Evolutionary conservation across 257 asterid genomes (phyloP).

Genomic region (Przewalskia tangutica): DNA sequence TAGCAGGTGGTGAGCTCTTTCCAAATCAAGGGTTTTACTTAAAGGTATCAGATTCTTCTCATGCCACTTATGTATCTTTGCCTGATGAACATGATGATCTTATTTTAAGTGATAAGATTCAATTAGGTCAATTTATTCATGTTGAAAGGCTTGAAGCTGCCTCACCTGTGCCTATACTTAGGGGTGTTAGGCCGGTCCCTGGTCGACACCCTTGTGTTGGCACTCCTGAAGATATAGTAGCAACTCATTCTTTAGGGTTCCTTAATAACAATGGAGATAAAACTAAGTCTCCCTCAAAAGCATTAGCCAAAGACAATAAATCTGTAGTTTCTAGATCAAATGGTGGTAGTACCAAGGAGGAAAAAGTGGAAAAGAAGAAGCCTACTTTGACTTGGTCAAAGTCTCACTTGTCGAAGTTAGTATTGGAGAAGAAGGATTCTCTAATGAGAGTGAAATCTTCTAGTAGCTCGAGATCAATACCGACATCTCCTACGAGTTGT

Average conservation of each 20-base stretch:
- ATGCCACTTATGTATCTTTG: conserved; percentile 88
- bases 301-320: conserved; percentile 35
- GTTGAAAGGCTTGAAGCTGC: conserved; percentile 91
- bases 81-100: conserved; percentile 93
- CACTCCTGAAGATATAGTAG: conserved; percentile 87
- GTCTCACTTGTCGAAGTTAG: conserved; percentile 66
- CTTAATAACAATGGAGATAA: conserved; percentile 47
- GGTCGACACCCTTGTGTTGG: conserved; percentile 98
- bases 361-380: conserved; percentile 36
- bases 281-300: conserved; percentile 24
- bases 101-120: conserved; percentile 87
- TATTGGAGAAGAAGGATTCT: conserved; percentile 55
- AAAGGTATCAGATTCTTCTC: conserved; percentile 98
- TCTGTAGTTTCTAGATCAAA: conserved; percentile 23
- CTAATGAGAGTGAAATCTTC: conserved; percentile 48
- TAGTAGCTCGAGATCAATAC: conserved; percentile 74
- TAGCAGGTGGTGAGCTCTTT: conserved; percentile 92
- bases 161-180: conserved; percentile 84
- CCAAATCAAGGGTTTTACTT: conserved; percentile 92
- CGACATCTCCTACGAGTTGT: conserved; percentile 90
- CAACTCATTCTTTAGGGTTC: conserved; percentile 79
- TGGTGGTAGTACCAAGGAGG: conserved; percentile 35
- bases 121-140: conserved; percentile 87
- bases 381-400: conserved; percentile 63
- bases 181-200: conserved; percentile 76